phyloP scores from a whole-genome alignment of 176 grass and related monocot genomes.

The Musa troglodytarum region DNA sequence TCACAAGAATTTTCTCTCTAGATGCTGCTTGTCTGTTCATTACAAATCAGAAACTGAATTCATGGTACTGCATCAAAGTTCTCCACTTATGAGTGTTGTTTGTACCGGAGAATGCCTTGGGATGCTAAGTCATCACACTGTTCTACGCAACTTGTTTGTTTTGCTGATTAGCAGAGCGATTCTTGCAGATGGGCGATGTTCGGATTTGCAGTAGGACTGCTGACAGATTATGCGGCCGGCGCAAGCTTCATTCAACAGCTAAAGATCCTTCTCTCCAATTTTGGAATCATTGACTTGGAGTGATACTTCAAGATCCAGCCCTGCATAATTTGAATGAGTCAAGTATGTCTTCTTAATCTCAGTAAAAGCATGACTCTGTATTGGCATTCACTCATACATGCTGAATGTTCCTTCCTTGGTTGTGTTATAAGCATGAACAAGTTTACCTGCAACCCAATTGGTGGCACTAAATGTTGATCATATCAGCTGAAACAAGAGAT shows the following conservation, averaged over 20 bases:
- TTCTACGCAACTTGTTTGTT: neutral
- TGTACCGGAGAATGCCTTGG: neutral
- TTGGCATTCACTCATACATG: neutral
- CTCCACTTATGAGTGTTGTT: too few relatives aligned
- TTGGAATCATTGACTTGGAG: constrained; percentile 96
- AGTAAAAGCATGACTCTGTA: constrained; percentile 19
- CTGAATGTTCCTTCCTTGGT: neutral
- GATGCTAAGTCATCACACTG: too few relatives aligned
- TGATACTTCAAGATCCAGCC: constrained; percentile 29
- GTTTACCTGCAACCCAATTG: neutral
- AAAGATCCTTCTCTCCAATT: constrained; percentile 99
- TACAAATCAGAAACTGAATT: too few relatives aligned
- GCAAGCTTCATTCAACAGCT: constrained; percentile 88
- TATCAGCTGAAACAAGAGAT: too few relatives aligned
- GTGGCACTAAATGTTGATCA: too few relatives aligned
- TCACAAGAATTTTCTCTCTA: too few relatives aligned
- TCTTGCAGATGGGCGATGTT: constrained; percentile 93
- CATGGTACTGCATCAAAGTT: too few relatives aligned
- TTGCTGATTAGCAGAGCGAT: neutral
- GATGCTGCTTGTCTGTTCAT: too few relatives aligned
- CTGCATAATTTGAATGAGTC: constrained; percentile 31
- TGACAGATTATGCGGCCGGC: constrained; percentile 90
- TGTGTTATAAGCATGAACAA: neutral
- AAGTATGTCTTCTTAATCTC: constrained; percentile 19
- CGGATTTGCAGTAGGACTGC: constrained; percentile 94